Evolutionary conservation across 495 filamentous ascomycete genomes (phyloP), one percentile per base, ranked within the genome.

Genomic region (Jackrogersella minutella): DNA sequence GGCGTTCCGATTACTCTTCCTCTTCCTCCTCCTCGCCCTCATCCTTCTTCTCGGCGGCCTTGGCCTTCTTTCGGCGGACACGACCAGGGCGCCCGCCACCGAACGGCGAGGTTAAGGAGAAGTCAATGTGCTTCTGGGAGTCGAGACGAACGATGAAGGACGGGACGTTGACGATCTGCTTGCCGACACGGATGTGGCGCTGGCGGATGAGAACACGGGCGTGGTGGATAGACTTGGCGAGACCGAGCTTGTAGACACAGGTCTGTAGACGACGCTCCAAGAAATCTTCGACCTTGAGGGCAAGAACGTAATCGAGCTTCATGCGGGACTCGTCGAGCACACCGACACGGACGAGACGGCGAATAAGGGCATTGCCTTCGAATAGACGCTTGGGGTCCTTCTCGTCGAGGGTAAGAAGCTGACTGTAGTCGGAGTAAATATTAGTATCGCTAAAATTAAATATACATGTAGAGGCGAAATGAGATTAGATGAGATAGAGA

Each of bases 271-370:
- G 92, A 74, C 95, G 93, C 90, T 99, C 95, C 83, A 99, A 87
- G 89, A 99, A 99, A 80, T 99, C 95, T 81, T 99, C 96, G 75
- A 91, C 89, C 85, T 93, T 93, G 66, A 99, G 90, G 80, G 95
- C 95, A 75, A 99, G 86, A 77, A 99, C 95, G 91, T 99, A 99
- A 96, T 99, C 95, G 86, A 99, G 93, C 91, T 97, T 99, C 96
- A 98, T 99, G 88, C 96, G 95, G 80, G 92, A 91, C 87, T 99
- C 95, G 80, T 99, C 95, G 79, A 99, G 91, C 77, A 99, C 95
- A 91, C 95, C 95, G 78, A 98, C 93, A 81, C 95, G 96, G 74
- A 99, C 96, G 59, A 99, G 93, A 88, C 95, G 95, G 78, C 95
- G 96, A 90, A 99, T 99, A 78, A 99, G 87, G 79, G 95, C 95